These are phyloP conservation scores for Chloris gayana DNA, from an alignment of 176 grass and related monocot genomes.

Conservation along the genomic window DNA sequence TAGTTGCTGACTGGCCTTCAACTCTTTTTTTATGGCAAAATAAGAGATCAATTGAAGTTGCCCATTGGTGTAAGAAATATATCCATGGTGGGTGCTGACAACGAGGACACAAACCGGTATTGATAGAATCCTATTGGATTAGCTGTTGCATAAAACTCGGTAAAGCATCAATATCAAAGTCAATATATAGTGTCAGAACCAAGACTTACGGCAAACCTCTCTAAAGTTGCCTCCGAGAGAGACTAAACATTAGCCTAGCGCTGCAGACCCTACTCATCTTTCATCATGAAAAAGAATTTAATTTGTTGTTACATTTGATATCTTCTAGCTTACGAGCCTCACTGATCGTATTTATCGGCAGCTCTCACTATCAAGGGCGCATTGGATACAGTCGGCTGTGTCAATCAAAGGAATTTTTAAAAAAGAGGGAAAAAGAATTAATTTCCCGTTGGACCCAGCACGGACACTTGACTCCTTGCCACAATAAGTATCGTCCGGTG, in stretches of 20 bases:
- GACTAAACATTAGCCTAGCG: not conserved
- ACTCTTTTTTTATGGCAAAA: not conserved
- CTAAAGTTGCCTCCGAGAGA: not conserved
- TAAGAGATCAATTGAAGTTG: not conserved
- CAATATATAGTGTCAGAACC: too few species aligned
- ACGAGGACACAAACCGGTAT: not conserved
- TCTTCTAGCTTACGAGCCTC: not conserved
- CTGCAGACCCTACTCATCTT: not conserved
- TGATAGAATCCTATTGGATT: not conserved
- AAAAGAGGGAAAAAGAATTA: not conserved
- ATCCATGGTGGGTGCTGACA: not conserved
- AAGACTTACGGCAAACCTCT: not conserved
- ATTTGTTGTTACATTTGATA: not conserved
- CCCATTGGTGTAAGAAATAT: not conserved
- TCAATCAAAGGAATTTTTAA: not conserved
- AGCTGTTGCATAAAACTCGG: not conserved
- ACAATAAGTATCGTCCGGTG: slow-evolving; percentile 14
- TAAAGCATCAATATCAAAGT: not conserved
- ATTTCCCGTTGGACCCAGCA: not conserved
- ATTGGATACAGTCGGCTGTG: not conserved
- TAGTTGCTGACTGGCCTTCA: not conserved
- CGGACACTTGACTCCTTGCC: not conserved
- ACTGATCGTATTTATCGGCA: not conserved
- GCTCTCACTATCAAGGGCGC: not conserved
- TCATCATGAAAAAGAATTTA: not conserved